Conservation (phyloP, 2,329 filamentous ascomycete species). For the Alternaria viburni region DNA sequence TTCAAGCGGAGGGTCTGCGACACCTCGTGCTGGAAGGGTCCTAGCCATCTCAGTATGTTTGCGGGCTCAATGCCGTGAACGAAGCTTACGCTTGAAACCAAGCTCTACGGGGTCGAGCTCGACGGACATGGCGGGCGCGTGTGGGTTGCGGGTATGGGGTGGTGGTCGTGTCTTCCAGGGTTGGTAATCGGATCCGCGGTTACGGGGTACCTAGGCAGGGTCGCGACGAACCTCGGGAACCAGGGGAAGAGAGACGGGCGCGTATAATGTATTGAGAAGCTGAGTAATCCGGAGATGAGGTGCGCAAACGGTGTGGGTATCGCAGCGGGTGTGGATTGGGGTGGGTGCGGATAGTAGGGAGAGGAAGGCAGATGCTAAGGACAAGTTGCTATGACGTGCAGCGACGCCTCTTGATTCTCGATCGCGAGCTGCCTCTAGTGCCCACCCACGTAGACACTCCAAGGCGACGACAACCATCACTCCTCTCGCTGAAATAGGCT, state of each 20-base stretch:
- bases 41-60: slow-evolving; percentile 48
- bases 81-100: slow-evolving; percentile 81
- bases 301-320: slow-evolving; percentile 6
- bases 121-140: slow-evolving; percentile 77
- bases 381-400: slow-evolving; percentile 24
- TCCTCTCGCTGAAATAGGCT: neutral
- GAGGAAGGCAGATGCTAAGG: slow-evolving; percentile 10
- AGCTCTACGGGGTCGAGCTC: slow-evolving; percentile 91
- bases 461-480: neutral
- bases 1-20: slow-evolving; percentile 65
- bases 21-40: slow-evolving; percentile 69
- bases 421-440: slow-evolving; percentile 8
- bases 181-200: slow-evolving; percentile 41
- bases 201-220: slow-evolving; percentile 11
- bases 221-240: slow-evolving; percentile 18
- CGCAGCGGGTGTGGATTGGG: neutral
- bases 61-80: neutral
- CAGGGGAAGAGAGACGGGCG: slow-evolving; percentile 9
- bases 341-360: slow-evolving; percentile 16
- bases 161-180: slow-evolving; percentile 15
- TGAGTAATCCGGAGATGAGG: neutral
- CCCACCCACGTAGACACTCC: neutral
- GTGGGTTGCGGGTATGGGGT: slow-evolving; percentile 15
- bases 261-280: slow-evolving; percentile 1
- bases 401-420: slow-evolving; percentile 20